Evolutionary conservation across 2,329 filamentous ascomycete species (phyloP), one percentile per base, ranked within the genome.

Genomic region (Rasamsonia emersonii): DNA sequence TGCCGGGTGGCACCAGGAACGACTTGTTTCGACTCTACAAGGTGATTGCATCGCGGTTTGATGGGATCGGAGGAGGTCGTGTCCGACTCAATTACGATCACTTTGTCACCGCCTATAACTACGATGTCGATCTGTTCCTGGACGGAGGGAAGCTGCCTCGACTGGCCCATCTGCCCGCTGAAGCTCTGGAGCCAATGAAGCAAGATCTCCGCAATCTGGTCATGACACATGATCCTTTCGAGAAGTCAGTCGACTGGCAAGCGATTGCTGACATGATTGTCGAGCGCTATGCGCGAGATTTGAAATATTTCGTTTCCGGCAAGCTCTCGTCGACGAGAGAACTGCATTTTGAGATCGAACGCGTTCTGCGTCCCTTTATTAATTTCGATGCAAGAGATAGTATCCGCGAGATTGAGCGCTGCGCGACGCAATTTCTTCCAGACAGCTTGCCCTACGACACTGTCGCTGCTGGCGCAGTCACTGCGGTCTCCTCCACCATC

Each of bases 231-330:
- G 51, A 54, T 9, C 39, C 28, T 44, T 40, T 15, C 40, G 45
- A 10, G 49, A n/a, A 30, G 5, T 40, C 43, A 3, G 45, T 72
- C 16, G 61, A 83, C 44, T 86, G 82, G 82, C 82, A 85, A 47
- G 67, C 59, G 0, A 61, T 81, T 1, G 66, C 70, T 0, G 82
- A 86, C 44, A 67, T 80, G 63, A 61, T 86, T 4, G 64, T 82
- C 4, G 51, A 64, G 3, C 70, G 81, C 1, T 85, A 80, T 44
- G 67, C 69, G 3, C 59, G 70, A 18, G 64, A 75, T 16, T 55
- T 86, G 20, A 46, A 52, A 5, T 55, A 56, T 24, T 41, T 61
- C 14, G 38, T 41, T 2, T 58, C 56, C 4, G 49, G 44, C 7
- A 39, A 43, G 9, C 32, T 55, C 9, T 17, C 35, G 2, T 47